Evolutionary conservation across 2,329 filamentous ascomycete species (phyloP).

Genomic region (Hypoxylon sp.): DNA sequence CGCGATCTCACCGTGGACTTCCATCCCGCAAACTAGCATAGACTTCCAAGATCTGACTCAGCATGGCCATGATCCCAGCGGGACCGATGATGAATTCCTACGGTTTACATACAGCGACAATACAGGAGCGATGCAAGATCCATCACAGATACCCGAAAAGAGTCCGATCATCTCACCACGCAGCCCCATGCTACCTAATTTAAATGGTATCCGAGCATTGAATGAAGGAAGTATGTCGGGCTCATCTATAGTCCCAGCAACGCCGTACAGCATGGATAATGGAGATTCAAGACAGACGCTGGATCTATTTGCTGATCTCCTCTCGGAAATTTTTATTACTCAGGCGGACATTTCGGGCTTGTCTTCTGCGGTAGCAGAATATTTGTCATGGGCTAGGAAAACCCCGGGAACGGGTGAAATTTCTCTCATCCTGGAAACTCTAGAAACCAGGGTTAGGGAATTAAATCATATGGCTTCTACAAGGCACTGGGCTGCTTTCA

Average conservation of each 20-base stretch:
- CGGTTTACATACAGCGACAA: background rate
- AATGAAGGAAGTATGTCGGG: background rate
- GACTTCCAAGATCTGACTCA: slow-evolving; percentile 2
- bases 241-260: background rate
- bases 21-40: background rate
- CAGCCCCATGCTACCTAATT: background rate
- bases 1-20: background rate
- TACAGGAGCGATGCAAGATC: background rate
- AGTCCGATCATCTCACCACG: slow-evolving; percentile 5
- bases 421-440: background rate
- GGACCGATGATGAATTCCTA: background rate
- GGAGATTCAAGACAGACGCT: background rate
- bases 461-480: slow-evolving; percentile 7
- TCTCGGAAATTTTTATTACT: background rate
- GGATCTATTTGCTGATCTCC: slow-evolving; percentile 1
- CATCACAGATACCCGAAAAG: background rate
- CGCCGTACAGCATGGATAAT: background rate
- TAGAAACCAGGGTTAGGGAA: background rate
- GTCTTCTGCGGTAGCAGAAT: background rate
- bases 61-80: background rate
- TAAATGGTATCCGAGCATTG: background rate
- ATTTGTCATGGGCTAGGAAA: slow-evolving; percentile 8
- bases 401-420: background rate
- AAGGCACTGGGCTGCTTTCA: slow-evolving; percentile 11
- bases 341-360: slow-evolving; percentile 5